Percentiles rank a stretch among this genome's conserved stretches.
phyloP scores from a whole-genome alignment of 2,329 filamentous ascomycete genomes.

The Microascus cirrosus region DNA sequence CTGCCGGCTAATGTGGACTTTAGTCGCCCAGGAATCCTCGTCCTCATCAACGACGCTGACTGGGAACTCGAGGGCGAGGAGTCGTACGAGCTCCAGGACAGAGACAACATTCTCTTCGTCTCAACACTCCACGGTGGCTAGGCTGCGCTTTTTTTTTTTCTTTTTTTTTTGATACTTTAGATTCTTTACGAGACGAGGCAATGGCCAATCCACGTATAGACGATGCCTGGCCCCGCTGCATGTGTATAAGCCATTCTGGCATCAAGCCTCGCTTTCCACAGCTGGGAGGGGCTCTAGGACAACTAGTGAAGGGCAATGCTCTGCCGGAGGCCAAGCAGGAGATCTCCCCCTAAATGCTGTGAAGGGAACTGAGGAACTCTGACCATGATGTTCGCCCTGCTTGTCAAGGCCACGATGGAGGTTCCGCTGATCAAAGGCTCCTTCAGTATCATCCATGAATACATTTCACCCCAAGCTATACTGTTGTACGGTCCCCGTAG shows the following conservation, averaged over 20 bases:
- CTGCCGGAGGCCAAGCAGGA: no score
- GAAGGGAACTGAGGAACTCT: no score
- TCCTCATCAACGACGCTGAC: constrained; percentile 94
- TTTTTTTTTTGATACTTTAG: background rate
- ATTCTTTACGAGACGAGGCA: background rate
- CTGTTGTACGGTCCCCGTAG: no score
- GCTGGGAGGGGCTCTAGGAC: no score
- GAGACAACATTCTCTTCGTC: constrained; percentile 89
- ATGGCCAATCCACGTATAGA: background rate
- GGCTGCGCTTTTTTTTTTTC: background rate
- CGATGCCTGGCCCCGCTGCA: background rate
- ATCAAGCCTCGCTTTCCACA: no score
- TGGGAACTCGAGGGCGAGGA: constrained; percentile 98
- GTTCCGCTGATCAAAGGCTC: background rate
- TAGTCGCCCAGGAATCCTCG: constrained; percentile 89
- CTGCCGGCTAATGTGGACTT: background rate
- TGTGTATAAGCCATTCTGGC: background rate
- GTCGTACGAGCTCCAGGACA: constrained; percentile 67
- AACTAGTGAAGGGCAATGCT: no score
- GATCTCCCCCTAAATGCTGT: no score
- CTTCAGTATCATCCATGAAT: background rate
- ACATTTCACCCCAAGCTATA: background rate
- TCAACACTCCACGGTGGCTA: constrained; percentile 90
- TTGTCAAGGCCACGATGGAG: background rate
- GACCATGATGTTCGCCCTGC: no score